Evolutionary conservation across 1,284 basidiomycete species (phyloP).

Genomic region (Phylloporus sp.): DNA sequence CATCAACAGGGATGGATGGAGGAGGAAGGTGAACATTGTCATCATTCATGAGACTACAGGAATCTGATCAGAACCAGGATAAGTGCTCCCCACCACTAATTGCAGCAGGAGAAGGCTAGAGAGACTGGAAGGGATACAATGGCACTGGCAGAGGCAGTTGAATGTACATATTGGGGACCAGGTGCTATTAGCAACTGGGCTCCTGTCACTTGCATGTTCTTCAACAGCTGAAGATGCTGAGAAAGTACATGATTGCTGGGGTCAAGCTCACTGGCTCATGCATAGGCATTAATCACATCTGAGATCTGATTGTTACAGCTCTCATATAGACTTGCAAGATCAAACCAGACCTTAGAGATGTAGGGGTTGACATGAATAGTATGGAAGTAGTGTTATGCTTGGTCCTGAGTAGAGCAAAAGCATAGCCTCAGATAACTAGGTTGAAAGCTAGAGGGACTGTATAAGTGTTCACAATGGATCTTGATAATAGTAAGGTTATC

Average conservation of each 20-base stretch:
- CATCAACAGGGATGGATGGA: constrained; percentile 56
- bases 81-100: constrained; percentile 45
- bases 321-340: too few species aligned
- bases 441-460: too few species aligned
- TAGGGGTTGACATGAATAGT: too few species aligned
- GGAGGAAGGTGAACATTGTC: constrained; percentile 67
- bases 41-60: constrained; percentile 59
- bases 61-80: constrained; percentile 70
- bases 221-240: constrained; percentile 78
- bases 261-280: constrained; percentile 6
- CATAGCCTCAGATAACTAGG: too few species aligned
- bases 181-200: constrained; percentile 83
- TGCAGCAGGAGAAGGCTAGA: constrained; percentile 70
- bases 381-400: too few species aligned
- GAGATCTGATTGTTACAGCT: too few species aligned
- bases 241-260: constrained; percentile 82
- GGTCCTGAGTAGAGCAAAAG: too few species aligned
- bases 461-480: too few species aligned
- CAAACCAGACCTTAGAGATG: too few species aligned
- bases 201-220: constrained; percentile 84
- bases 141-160: constrained; percentile 85
- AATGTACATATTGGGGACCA: constrained; percentile 92
- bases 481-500: too few species aligned
- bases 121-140: constrained; percentile 72
- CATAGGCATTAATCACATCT: too few species aligned